phyloP scores from a whole-genome alignment of 352 stramenopile species.

The Phytophthora macrochlamydospora region DNA sequence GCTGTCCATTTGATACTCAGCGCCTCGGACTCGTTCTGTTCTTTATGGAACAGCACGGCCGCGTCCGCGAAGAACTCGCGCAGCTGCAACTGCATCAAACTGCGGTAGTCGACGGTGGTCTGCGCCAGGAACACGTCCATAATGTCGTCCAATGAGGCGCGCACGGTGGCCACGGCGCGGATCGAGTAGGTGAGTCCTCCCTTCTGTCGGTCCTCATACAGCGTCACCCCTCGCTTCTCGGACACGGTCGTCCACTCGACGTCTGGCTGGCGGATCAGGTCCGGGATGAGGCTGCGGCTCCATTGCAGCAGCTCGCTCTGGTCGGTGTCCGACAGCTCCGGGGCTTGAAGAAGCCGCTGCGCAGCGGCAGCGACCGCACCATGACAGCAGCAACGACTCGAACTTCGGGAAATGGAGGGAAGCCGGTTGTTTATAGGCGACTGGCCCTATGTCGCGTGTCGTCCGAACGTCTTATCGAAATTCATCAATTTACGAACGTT shows the following conservation, averaged over 20 bases:
- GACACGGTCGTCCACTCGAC: conserved; percentile 80
- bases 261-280: conserved; percentile 66
- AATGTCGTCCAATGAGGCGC: conserved; percentile 69
- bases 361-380: conserved; percentile 80
- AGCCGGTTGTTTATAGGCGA: no score
- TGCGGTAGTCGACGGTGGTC: conserved; percentile 65
- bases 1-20: conserved; percentile 85
- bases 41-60: conserved; percentile 74
- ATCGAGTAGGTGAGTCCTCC: conserved; percentile 84
- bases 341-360: conserved; percentile 76
- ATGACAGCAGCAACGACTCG: conserved; percentile 25
- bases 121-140: conserved; percentile 80
- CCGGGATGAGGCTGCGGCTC: conserved; percentile 71
- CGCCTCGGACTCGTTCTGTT: conserved; percentile 78
- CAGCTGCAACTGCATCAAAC: conserved; percentile 76
- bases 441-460: no score
- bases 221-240: conserved; percentile 72
- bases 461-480: no score
- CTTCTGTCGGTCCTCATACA: conserved; percentile 83
- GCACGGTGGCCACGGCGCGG: conserved; percentile 57
- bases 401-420: no score
- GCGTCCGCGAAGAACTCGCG: conserved; percentile 76
- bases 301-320: conserved; percentile 75
- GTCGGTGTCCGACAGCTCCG: conserved; percentile 63
- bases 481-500: no score